Conservation (phyloP, 129 eudicot species). For the Flaveria trinervia region DNA sequence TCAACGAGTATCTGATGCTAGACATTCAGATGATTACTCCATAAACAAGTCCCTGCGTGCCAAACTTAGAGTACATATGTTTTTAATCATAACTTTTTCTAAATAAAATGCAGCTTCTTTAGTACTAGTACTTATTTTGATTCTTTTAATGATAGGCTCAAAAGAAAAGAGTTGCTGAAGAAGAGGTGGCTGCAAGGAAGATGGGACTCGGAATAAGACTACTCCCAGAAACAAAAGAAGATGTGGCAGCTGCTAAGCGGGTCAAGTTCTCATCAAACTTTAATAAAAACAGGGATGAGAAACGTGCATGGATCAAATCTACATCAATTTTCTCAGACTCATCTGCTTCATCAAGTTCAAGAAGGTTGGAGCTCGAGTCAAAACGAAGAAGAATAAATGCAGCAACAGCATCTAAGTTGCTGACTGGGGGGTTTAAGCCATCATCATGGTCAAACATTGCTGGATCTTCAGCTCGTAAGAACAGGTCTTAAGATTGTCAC, state of each 20-base stretch:
- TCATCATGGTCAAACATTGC: constrained; percentile 61
- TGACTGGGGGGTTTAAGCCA: constrained; percentile 73
- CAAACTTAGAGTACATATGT: constrained; percentile 53
- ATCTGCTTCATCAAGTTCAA: constrained; percentile 43
- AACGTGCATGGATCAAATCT: constrained; percentile 65
- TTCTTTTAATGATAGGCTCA: constrained; percentile 41
- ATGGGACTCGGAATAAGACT: constrained; percentile 77
- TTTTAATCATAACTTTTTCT: not conserved
- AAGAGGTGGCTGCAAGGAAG: constrained; percentile 65
- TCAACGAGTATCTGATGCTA: constrained; percentile 69
- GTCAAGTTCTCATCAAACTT: constrained; percentile 65
- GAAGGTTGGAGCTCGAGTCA: constrained; percentile 59
- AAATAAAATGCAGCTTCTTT: not conserved
- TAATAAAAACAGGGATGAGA: constrained; percentile 60
- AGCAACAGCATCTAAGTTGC: constrained; percentile 58
- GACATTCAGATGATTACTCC: constrained; percentile 79
- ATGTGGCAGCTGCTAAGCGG: constrained; percentile 62
- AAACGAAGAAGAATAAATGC: constrained; percentile 87
- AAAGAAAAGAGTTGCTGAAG: constrained; percentile 88
- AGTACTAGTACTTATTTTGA: not conserved
- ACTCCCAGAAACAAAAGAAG: constrained; percentile 77
- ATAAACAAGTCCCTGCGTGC: constrained; percentile 75
- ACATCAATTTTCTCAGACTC: constrained; percentile 57
- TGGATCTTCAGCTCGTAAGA: constrained; percentile 40
- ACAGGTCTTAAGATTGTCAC: constrained; percentile 29